Conservation (phyloP, 2,329 filamentous ascomycete genomes). For the Trichoderma sp. region DNA sequence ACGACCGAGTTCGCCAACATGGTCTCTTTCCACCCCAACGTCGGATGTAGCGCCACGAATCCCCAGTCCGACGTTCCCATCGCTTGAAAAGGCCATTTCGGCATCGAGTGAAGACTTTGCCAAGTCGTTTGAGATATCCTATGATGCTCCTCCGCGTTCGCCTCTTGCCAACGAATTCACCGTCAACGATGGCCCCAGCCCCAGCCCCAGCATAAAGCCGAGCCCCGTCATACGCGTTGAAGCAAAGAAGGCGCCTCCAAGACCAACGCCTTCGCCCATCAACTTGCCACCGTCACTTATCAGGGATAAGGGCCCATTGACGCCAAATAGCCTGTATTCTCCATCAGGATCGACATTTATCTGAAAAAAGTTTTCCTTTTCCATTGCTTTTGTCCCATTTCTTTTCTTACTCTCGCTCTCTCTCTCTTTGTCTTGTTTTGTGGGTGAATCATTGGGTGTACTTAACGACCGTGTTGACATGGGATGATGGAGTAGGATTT, state of each 20-base stretch:
- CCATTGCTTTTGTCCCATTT: not conserved
- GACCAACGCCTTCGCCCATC: conserved; percentile 31
- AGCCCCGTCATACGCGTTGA: conserved; percentile 29
- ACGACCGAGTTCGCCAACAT: conserved; percentile 9
- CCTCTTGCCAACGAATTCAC: conserved; percentile 33
- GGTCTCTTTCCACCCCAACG: conserved; percentile 28
- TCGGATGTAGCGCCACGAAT: conserved; percentile 33
- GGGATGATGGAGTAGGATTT: conserved; percentile 8
- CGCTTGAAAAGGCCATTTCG: conserved; percentile 36
- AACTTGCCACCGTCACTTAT: conserved; percentile 28
- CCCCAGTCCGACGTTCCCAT: conserved; percentile 37
- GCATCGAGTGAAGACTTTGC: conserved; percentile 33
- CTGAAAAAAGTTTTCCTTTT: not conserved
- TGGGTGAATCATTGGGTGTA: conserved; percentile 1
- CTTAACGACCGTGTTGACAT: conserved; percentile 16
- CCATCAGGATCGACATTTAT: conserved; percentile 13
- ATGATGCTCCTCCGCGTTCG: conserved; percentile 25
- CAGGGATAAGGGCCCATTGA: conserved; percentile 8
- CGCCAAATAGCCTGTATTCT: not conserved
- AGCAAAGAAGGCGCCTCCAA: conserved; percentile 34
- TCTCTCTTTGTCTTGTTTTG: not conserved
- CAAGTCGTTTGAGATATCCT: conserved; percentile 31
- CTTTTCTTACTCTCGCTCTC: not conserved
- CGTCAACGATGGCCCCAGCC: not conserved
- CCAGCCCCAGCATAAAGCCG: not conserved